A percentile compares a stretch with the other conserved stretches of the same genome.
Evolutionary conservation across 768 basidiomycete genomes (phyloP).

Genomic region (Tricholoma saponaceum): DNA sequence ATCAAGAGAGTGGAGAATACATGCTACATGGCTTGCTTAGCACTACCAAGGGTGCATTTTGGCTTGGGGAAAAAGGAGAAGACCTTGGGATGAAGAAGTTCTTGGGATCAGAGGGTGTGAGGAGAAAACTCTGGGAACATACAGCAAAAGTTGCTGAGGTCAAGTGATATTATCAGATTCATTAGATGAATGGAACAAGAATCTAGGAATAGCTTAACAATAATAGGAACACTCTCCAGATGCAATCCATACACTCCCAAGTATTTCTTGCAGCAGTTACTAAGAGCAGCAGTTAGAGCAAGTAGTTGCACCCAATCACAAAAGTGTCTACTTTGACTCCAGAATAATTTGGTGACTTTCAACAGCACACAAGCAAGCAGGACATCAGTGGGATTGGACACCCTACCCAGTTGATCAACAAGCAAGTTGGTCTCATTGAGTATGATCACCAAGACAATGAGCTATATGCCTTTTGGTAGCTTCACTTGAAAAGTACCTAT

Average conservation of each 20-base stretch:
- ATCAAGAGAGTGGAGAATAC: constrained; percentile 26
- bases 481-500: constrained; percentile 84
- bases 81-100: constrained; percentile 8
- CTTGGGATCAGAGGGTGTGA: constrained; percentile 12
- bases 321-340: too few relatives aligned
- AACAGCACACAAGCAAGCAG: too few relatives aligned
- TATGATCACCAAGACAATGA: background rate
- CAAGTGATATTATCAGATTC: background rate
- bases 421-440: background rate
- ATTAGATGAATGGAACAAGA: too few relatives aligned
- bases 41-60: constrained; percentile 17
- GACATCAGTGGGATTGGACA: too few relatives aligned
- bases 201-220: too few relatives aligned
- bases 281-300: too few relatives aligned
- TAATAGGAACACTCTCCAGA: too few relatives aligned
- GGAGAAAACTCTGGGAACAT: constrained; percentile 17
- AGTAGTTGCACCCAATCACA: too few relatives aligned
- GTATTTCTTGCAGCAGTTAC: too few relatives aligned
- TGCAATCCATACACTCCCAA: too few relatives aligned
- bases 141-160: constrained; percentile 9
- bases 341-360: background rate
- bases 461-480: constrained; percentile 55
- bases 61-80: constrained; percentile 4
- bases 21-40: constrained; percentile 26
- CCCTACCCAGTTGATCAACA: too few relatives aligned